Evolutionary conservation across 2,329 filamentous ascomycete genomes (phyloP).

Genomic region (Botryosphaeria dothidea): DNA sequence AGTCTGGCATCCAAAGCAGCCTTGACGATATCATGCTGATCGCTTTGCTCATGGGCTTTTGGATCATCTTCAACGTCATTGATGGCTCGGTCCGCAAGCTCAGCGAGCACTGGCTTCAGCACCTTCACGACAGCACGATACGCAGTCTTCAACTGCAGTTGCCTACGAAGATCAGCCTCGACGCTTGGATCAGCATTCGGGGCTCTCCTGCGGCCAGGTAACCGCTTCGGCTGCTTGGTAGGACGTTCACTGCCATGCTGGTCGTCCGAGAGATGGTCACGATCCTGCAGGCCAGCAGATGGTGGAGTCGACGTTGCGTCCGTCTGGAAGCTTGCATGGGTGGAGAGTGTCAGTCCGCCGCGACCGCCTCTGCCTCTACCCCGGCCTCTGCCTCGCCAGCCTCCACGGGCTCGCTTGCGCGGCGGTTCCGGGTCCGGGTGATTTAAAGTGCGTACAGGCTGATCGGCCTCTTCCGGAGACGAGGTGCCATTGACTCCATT

Average conservation of each 20-base stretch:
- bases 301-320: constrained; percentile 30
- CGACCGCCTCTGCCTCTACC: constrained; percentile 17
- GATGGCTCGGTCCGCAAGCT: constrained; percentile 63
- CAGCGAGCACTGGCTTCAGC: constrained; percentile 65
- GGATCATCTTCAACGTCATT: constrained; percentile 59
- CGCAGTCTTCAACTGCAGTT: constrained; percentile 65
- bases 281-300: constrained; percentile 34
- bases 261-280: constrained; percentile 24
- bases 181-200: constrained; percentile 48
- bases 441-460: not conserved
- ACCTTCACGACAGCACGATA: constrained; percentile 64
- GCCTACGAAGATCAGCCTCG: constrained; percentile 54
- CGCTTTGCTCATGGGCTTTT: constrained; percentile 53
- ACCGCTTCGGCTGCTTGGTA: constrained; percentile 36
- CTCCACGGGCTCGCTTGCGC: constrained; percentile 12
- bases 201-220: constrained; percentile 48
- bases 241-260: constrained; percentile 33
- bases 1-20: constrained; percentile 53
- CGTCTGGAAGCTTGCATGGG: constrained; percentile 17
- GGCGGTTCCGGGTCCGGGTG: constrained; percentile 11
- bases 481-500: constrained; percentile 13
- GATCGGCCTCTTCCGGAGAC: not conserved
- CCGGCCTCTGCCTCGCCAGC: constrained; percentile 7
- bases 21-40: constrained; percentile 56
- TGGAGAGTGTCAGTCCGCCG: not conserved